These are phyloP conservation scores for Arthrobotrys sphaeroides DNA, from an alignment of 2,329 filamentous ascomycete species.

Conservation along the genomic window DNA sequence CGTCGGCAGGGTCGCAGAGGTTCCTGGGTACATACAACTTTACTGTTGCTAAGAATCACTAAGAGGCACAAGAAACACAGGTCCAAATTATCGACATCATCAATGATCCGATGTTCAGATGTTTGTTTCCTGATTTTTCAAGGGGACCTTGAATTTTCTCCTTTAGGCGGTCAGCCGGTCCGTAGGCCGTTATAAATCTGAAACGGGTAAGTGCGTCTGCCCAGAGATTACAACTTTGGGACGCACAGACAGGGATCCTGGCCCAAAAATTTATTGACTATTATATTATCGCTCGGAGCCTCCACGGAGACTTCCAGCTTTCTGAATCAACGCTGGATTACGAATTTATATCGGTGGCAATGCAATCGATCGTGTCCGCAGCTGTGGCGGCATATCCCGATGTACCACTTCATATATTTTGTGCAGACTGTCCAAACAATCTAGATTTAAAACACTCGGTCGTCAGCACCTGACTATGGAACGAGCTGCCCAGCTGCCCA, in stretches of 20 bases:
- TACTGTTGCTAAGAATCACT: not conserved
- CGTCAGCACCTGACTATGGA: no score
- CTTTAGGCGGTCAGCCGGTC: conserved; percentile 50
- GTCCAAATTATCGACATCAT: conserved; percentile 1
- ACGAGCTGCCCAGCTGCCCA: no score
- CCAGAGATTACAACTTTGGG: conserved; percentile 9
- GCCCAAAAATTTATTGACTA: not conserved
- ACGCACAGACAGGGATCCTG: not conserved
- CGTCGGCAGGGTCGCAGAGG: conserved; percentile 1
- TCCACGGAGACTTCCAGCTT: not conserved
- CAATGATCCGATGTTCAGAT: conserved; percentile 11
- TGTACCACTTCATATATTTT: no score
- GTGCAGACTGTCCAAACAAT: no score
- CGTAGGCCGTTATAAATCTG: conserved; percentile 46
- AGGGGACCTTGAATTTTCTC: not conserved
- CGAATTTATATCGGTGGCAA: no score
- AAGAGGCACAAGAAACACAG: not conserved
- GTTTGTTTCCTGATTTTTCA: conserved; percentile 11
- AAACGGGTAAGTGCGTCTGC: conserved; percentile 41
- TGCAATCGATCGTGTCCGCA: no score
- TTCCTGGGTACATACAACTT: not conserved
- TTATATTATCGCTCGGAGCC: no score
- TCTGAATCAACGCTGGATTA: no score
- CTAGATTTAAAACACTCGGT: no score
- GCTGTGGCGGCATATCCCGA: no score